phyloP scores from a whole-genome alignment of 768 basidiomycete species.

The Calocera cornea region DNA sequence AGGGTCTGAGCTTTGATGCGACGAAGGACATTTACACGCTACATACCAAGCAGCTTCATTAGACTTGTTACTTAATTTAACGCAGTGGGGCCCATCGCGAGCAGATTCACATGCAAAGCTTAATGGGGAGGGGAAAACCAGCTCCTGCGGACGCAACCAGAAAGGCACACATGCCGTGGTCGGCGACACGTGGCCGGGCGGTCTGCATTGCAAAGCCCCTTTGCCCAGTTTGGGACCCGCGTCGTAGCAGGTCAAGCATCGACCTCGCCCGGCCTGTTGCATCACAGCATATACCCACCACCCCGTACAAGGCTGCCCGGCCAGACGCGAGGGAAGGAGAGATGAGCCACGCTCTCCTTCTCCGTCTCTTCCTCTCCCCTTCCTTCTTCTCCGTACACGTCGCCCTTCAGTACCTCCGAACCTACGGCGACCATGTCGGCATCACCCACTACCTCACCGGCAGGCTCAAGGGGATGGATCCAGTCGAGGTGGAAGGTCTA shows the following conservation, averaged over 20 bases:
- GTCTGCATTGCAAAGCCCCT: not conserved
- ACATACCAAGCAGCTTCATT: not conserved
- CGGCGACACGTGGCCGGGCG: not conserved
- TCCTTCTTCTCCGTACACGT: slow-evolving; percentile 90
- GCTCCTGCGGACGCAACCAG: too few species aligned
- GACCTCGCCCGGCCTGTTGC: too few species aligned
- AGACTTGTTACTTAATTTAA: not conserved
- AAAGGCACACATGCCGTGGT: not conserved
- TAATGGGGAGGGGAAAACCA: too few species aligned
- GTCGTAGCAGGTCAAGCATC: not conserved
- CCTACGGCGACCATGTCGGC: slow-evolving; percentile 72
- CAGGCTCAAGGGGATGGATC: slow-evolving; percentile 53
- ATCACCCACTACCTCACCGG: slow-evolving; percentile 82
- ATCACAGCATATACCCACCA: not conserved
- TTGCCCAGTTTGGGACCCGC: not conserved
- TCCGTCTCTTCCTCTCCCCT: slow-evolving; percentile 83
- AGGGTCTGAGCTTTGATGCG: not conserved
- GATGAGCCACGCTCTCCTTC: slow-evolving; percentile 51
- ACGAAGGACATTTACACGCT: not conserved
- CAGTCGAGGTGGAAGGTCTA: slow-evolving; percentile 61
- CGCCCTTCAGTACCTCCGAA: slow-evolving; percentile 71
- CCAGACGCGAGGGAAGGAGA: not conserved
- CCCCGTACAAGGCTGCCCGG: not conserved
- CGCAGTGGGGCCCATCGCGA: not conserved
- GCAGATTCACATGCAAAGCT: too few species aligned